Base-by-base conservation (phyloP, 352 stramenopile genomes). In the Pythium angustatum region DNA sequence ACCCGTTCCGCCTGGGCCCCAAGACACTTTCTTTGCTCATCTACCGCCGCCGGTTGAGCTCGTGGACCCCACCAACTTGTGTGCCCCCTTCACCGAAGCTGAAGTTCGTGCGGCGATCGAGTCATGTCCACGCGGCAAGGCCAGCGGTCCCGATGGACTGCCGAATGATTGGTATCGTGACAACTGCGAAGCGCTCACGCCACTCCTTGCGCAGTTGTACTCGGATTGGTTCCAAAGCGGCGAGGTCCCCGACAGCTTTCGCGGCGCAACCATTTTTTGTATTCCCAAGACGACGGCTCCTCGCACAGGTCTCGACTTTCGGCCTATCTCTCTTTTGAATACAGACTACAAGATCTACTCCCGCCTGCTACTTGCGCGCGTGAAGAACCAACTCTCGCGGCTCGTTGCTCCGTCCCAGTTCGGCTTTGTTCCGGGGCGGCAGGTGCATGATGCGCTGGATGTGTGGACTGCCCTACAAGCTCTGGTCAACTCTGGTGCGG, bases 401-500 rank as follows among this genome's bases (percentile, higher is more conserved):
- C 21, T 67, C 2, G 60, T 67, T 6, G 26, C 50, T 2, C 50
- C 50, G 17, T 50, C 50, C 0, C 60, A 67, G 44, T 60, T 61
- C 24, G 60, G 60, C 11, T 67, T 67, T 41, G 60, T 67, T 1
- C 28, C 38, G 5, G 50, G 27, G 3, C n/a, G 60, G 4, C 51
- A 60, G 26, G 41, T 67, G 15, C 51, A 67, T 33, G 60, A 67
- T 17, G 61, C 53, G 2, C 1, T 68, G 5, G 61, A 68, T 27
- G 38, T 67, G 0, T 61, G 50, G 50, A 55, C 27, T 2, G 60
- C 60, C 5, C 17, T 67, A 2, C 2, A 12, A 10, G 5, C 10
- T 8, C 60, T 50, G 21, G 58, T 66, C 5, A 5, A 5, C 2
- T 5, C 17, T 14, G 48, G 58, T 1, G 10, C 7, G 3, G 17